Evolutionary conservation across 2,329 filamentous ascomycete species (phyloP), one percentile per base, ranked within the genome.

Genomic region (Coniochaeta pulveracea): DNA sequence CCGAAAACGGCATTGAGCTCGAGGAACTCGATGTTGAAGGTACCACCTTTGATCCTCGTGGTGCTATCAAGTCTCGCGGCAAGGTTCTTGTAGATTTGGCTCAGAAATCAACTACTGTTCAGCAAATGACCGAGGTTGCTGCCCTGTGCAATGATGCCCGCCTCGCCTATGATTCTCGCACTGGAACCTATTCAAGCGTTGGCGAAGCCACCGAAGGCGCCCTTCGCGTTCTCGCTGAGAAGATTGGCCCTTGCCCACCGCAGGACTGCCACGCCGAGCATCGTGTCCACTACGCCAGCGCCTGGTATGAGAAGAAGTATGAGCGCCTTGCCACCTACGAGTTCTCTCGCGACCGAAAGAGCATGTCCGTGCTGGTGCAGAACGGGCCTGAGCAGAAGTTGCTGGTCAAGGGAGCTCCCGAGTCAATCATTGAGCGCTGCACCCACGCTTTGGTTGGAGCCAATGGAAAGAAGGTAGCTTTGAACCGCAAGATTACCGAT

Each of bases 281-380:
- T 42, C 74, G 76, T 42, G 69, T 91, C 25, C 82, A 96, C 61
- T 74, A 80, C 47, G 78, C 85, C 38, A 96, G 86, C 63, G 71
- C 77, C 43, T 78, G 79, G 60, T 95, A 94, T 54, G 88, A 93
- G 60, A 69, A 76, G 44, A 71, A 74, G 44, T 73, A 79, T 32
- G 75, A 76, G 34, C 76, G 81, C 26, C 68, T 94, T 36, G 80
- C 88, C 7, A 94, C 86, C 9, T 98, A 85, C 48, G 91, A 98
- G 55, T 98, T 98, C 61, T 96, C 91, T 2, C 79, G 91, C 47
- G 91, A 98, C 58, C 77, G 91, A 41, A 98, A 98, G 74, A 96
- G 89, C 60, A 98, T 98, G 91, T 98, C 91, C 30, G 93, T 98
- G 22, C 64, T 96, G 38, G 85, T 93, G 41, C 72, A 80, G 43